Base-by-base conservation (phyloP, 2,329 filamentous ascomycete genomes). In the Fusarium sp. region DNA sequence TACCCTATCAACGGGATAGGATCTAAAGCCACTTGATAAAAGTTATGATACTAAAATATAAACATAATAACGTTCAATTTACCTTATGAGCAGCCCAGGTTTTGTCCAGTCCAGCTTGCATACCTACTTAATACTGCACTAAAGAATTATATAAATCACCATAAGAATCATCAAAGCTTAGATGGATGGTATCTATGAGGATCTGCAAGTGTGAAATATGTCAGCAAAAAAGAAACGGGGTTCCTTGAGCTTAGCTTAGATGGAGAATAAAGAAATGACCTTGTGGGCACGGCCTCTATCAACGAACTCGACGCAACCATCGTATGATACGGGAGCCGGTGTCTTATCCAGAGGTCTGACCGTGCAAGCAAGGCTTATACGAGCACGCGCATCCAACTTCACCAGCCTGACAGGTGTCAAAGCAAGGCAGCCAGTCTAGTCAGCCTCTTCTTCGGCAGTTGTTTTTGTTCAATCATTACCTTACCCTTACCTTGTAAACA, bases 361-460 rank as follows among this genome's bases (percentile, higher is more conserved):
- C 59, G 48, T 41, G 39, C 43, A 49, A 49, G 51, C 37, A n/a
- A 29, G 41, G 23, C 41, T 49, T 37, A 45, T 55, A 35, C n/a
- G 41, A 39, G 20, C 52, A 31, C 25, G 29, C 25, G 25, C n/a
- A n/a, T 33, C 35, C 41, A 31, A 37, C 14, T 45, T 29, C 33
- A 17, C 17, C 33, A 8, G 46, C 29, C 45, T 63, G 40, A 45
- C 41, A 50, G 23, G 42, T 37, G 15, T 39, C 17, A 39, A 40
- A 37, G 37, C 50, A 31, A 18, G 39, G 37, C 45, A 33, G 21
- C 41, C 36, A 37, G 39, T 29, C 39, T 23, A 51, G 20, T 29
- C 25, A 49, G 20, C 15, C 36, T 37, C 4, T 45, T 63, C 56
- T 52, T 63, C 56, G 56, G 55, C 61, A 56, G 36, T 61, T 66